Evolutionary conservation across 805 yeast genomes (phyloP), one percentile per base, ranked within the genome.

Genomic region (Ogataea nakhonphanomensis): DNA sequence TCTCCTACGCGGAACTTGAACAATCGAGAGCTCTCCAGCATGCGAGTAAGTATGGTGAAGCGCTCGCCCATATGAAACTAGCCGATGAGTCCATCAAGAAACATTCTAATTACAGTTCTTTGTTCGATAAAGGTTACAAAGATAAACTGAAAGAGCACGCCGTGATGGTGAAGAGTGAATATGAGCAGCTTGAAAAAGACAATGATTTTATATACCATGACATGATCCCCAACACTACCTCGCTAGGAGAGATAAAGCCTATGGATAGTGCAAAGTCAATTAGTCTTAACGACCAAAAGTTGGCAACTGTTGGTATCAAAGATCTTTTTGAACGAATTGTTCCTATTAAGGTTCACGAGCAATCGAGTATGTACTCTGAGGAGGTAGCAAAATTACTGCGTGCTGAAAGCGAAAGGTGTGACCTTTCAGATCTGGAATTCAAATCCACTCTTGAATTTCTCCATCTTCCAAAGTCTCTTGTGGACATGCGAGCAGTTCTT

Each of bases 171-270:
- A 49, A 50, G 33, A 13, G 30, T 1, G 67, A 70, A 35, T 46
- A 66, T 10, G 59, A 58, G 21, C 51, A 60, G 2, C 51, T 86
- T 50, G 79, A 74, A 20, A 88, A 84, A 50, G 98, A 91, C 56
- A 91, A 91, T 55, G 97, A 91, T 57, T 82, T 79, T 52, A 86
- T 91, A 26, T 91, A 86, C 57, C 95, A 93, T 61, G 91, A 84
- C 14, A 53, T 70, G 1, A 66, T 90, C 10, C 96, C 96, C 1
- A 66, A 76, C 4, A 62, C 64, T 23, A 75, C 76, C 15, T 62
- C 81, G 0, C 62, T 88, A 35, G 76, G 86, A 6, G 83, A 78
- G 10, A 70, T 88, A 4, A 79, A 84, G 45, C 76, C 81, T 0
- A 68, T 84, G 65, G 84, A 79, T 33, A 83, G 88, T 42, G 79